Evolutionary conservation across 2,329 filamentous ascomycete species (phyloP).

Genomic region (Ilyonectria mors-panacis): DNA sequence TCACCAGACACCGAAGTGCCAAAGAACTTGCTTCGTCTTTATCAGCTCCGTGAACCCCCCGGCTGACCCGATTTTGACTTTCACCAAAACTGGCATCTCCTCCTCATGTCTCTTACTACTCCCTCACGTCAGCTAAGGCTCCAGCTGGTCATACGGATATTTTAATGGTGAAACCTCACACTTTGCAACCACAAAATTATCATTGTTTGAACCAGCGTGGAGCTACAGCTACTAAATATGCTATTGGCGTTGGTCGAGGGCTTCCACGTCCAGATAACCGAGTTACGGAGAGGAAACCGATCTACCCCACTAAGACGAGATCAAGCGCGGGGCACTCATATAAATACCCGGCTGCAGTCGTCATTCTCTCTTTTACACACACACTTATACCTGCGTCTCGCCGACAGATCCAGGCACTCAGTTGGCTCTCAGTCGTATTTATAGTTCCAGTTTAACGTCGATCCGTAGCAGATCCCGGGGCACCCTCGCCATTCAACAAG

Average conservation of each 20-base stretch:
- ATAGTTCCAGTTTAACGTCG: neutral
- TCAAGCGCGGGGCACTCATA: constrained; percentile 10
- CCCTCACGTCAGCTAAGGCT: neutral
- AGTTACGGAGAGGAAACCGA: neutral
- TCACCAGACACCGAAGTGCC: neutral
- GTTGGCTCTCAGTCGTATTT: neutral
- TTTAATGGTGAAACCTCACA: too few relatives aligned
- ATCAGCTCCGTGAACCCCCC: neutral
- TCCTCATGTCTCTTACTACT: neutral
- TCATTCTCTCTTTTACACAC: neutral
- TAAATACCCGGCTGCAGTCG: constrained; percentile 4
- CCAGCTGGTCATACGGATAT: neutral
- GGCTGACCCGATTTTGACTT: neutral
- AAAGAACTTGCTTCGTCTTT: neutral
- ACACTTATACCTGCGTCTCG: neutral
- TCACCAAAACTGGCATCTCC: neutral
- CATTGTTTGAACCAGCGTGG: too few relatives aligned
- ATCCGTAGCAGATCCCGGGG: neutral
- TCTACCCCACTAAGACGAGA: constrained; percentile 16
- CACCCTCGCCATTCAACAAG: neutral
- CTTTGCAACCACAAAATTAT: too few relatives aligned
- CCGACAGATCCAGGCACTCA: neutral
- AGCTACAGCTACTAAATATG: neutral
- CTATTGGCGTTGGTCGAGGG: neutral
- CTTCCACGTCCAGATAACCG: neutral